These are phyloP conservation scores for Venturia aucupariae DNA, from an alignment of 2,329 filamentous ascomycete genomes.

Conservation along the genomic window DNA sequence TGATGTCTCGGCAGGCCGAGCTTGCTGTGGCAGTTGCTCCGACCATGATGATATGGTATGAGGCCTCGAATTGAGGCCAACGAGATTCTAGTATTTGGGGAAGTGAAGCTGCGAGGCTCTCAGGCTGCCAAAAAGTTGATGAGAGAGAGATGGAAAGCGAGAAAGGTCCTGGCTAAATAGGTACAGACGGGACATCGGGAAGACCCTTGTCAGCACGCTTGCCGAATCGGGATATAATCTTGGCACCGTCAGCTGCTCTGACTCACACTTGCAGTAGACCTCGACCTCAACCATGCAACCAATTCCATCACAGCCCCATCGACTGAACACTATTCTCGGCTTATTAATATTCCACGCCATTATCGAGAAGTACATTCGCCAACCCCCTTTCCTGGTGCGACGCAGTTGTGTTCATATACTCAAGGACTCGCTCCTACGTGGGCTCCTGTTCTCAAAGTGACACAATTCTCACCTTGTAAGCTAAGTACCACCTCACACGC, in stretches of 20 bases:
- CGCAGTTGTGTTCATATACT: no score
- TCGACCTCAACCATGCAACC: not conserved
- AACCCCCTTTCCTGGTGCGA: no score
- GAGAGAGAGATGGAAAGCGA: not conserved
- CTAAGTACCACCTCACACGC: no score
- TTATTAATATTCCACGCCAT: no score
- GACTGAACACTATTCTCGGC: no score
- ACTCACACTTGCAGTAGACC: not conserved
- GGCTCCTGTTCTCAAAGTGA: no score
- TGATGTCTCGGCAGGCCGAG: not conserved
- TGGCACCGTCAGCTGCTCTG: not conserved
- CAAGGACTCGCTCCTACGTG: no score
- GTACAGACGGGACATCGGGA: no score
- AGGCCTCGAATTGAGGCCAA: not conserved
- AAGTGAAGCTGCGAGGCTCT: not conserved
- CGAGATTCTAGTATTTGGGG: not conserved
- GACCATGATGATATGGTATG: slow-evolving; percentile 1
- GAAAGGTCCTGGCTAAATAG: not conserved
- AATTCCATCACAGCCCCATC: not conserved
- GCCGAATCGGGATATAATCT: not conserved
- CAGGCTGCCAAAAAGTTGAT: not conserved
- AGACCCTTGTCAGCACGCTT: not conserved
- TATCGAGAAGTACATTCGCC: no score
- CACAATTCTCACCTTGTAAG: no score
- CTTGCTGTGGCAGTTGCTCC: not conserved